phyloP scores from a whole-genome alignment of 768 basidiomycete genomes.

The Heimioporus sp. region DNA sequence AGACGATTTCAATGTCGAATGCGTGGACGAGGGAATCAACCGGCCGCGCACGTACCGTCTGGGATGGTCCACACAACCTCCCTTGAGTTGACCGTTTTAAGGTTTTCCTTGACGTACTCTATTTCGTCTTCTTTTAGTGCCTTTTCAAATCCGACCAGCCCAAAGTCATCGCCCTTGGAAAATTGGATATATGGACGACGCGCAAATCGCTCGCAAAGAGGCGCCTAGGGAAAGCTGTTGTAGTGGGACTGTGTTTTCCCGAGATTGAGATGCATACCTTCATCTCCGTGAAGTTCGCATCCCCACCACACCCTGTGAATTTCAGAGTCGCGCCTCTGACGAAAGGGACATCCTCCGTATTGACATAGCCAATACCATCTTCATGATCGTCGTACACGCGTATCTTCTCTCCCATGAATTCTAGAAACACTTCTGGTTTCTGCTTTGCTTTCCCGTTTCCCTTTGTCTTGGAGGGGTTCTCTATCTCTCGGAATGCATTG shows the following conservation, averaged over 20 bases:
- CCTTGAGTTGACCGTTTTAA: conserved; percentile 63
- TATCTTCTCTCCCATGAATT: conserved; percentile 72
- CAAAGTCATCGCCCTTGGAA: conserved; percentile 42
- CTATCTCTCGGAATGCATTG: conserved; percentile 77
- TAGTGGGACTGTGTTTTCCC: background rate
- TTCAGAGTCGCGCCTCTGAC: conserved; percentile 45
- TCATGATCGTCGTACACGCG: conserved; percentile 54
- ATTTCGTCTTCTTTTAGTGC: conserved; percentile 71
- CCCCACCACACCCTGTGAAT: conserved; percentile 51
- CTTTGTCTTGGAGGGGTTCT: conserved; percentile 34
- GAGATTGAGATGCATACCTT: conserved; percentile 34
- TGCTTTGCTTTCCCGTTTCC: conserved; percentile 35
- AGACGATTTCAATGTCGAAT: background rate
- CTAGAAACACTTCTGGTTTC: conserved; percentile 63
- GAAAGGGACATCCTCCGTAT: conserved; percentile 41
- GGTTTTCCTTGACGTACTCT: conserved; percentile 59
- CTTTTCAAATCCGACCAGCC: conserved; percentile 59
- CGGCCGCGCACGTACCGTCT: conserved; percentile 42
- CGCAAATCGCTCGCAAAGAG: conserved; percentile 47
- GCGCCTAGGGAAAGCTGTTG: conserved; percentile 30
- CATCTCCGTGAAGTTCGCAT: conserved; percentile 63
- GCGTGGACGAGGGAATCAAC: background rate
- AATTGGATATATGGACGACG: conserved; percentile 49
- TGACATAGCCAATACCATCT: conserved; percentile 45
- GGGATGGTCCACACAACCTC: conserved; percentile 64